Conservation (phyloP, 306 rosid species). For the Trifolium subterraneum region DNA sequence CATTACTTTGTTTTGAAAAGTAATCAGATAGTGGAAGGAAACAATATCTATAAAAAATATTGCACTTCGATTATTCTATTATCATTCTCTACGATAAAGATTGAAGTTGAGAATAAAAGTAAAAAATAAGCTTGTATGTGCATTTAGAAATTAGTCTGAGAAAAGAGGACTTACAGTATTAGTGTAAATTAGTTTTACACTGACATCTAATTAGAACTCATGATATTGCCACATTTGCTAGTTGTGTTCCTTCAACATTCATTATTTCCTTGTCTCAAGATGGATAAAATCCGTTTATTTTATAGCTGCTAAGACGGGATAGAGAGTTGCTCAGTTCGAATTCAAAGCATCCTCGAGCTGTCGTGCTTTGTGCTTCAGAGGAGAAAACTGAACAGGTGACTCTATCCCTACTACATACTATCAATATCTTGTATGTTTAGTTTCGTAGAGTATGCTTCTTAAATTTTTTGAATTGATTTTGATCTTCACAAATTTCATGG, state of each 20-base stretch:
- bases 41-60: too few species aligned
- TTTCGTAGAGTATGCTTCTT: constrained; percentile 8
- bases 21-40: too few species aligned
- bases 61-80: too few species aligned
- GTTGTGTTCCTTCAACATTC: constrained; percentile 2
- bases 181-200: not conserved
- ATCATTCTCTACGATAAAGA: too few species aligned
- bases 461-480: too few species aligned
- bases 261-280: not conserved
- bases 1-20: too few species aligned
- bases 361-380: constrained; percentile 85
- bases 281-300: constrained; percentile 8
- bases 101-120: too few species aligned
- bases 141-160: too few species aligned
- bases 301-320: constrained; percentile 73
- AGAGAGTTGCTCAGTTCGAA: constrained; percentile 54
- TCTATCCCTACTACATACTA: not conserved
- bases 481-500: too few species aligned
- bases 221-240: not conserved
- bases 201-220: not conserved
- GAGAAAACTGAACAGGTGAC: constrained; percentile 80
- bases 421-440: constrained; percentile 13
- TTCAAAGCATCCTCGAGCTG: constrained; percentile 72
- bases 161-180: too few species aligned
- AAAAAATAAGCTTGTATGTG: too few species aligned